phyloP scores from a whole-genome alignment of 163 green algal genomes.

The Scenedesmus sp. region DNA sequence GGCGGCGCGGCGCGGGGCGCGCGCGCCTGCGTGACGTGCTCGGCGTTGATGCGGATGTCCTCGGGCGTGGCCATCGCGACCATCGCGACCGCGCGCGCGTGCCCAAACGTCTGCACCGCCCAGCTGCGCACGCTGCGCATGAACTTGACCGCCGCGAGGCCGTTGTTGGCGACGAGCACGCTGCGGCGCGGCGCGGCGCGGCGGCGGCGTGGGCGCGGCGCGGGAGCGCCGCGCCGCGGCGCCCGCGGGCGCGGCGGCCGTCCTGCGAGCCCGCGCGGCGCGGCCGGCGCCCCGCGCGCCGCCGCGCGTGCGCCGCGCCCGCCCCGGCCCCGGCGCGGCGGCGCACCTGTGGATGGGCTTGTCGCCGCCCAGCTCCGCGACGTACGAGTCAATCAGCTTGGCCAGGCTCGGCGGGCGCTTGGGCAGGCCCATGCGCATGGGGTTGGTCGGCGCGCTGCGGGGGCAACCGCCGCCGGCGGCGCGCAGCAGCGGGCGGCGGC shows the following conservation, averaged over 20 bases:
- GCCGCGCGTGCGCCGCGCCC: not conserved
- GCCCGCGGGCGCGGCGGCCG: not conserved
- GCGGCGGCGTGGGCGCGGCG: too few relatives aligned
- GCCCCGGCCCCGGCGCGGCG: too few relatives aligned
- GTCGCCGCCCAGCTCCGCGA: slow-evolving; percentile 70
- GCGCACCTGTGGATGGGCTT: slow-evolving; percentile 81
- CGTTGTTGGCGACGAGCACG: slow-evolving; percentile 99
- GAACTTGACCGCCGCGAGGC: slow-evolving; percentile 98
- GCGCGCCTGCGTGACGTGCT: slow-evolving; percentile 92
- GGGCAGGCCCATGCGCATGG: slow-evolving; percentile 60
- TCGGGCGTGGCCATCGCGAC: slow-evolving; percentile 98
- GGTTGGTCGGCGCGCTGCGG: slow-evolving; percentile 41
- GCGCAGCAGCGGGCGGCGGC: not conserved
- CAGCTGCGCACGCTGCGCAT: slow-evolving; percentile 90
- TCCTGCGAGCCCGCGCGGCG: not conserved
- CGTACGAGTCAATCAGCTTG: slow-evolving; percentile 66
- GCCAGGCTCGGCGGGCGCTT: slow-evolving; percentile 62
- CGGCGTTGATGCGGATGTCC: slow-evolving; percentile 94
- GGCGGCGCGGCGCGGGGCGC: too few relatives aligned
- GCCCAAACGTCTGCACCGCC: slow-evolving; percentile 83
- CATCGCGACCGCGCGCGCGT: slow-evolving; percentile 66
- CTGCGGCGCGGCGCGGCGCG: not conserved
- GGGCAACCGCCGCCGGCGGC: not conserved
- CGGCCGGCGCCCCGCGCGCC: not conserved
- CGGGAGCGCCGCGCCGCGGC: too few relatives aligned